Evolutionary conservation across 352 stramenopile species (phyloP), one percentile per base, ranked within the genome.

Genomic region (Phytophthora colocasiae): DNA sequence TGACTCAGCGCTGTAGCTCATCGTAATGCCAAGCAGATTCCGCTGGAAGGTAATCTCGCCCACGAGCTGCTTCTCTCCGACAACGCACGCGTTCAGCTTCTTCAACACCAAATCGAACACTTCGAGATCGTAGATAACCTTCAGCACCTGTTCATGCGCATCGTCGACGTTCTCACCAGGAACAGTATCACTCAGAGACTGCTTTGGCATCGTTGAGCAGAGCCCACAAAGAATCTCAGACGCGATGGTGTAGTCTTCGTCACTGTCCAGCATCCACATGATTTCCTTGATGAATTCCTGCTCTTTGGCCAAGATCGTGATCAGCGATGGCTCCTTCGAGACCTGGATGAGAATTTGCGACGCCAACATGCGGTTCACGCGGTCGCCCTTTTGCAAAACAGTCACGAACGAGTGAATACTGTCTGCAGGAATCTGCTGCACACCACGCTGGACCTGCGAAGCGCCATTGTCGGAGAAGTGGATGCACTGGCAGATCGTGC

Each of bases 21-120:
- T 94, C 19, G 78, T 78, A 57, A 95, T 93, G 22, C 81, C 78
- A 29, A 95, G 65, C 24, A 95, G 45, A 53, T 87, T 90, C 54
- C 81, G 84, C 68, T 94, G 85, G 50, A 90, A 94, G 12, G 84
- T 89, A 46, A 94, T 87, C 44, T 94, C 85, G 27, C 85, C 85
- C 26, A 85, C 75, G 29, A 94, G 88, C 51, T 92, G 82, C 26
- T 87, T 82, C 22, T 80, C 73, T 2, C 83, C 77, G 22, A 90
- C 50, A 4, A 94, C 77, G 14, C 85, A 94, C 2, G 64, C 77
- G 34, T 92, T 91, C 27, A 94, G 59, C 46, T 92, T 91, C 36
- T 83, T 78, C 14, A 90, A 68, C 17, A 90, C 81, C 27, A 91
- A 49, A 62, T 89, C 72, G 11, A 94, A 80, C 15, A 80, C 77